Conservation (phyloP, 2,329 filamentous ascomycete species). For the Orbilia blumenaviensis region DNA sequence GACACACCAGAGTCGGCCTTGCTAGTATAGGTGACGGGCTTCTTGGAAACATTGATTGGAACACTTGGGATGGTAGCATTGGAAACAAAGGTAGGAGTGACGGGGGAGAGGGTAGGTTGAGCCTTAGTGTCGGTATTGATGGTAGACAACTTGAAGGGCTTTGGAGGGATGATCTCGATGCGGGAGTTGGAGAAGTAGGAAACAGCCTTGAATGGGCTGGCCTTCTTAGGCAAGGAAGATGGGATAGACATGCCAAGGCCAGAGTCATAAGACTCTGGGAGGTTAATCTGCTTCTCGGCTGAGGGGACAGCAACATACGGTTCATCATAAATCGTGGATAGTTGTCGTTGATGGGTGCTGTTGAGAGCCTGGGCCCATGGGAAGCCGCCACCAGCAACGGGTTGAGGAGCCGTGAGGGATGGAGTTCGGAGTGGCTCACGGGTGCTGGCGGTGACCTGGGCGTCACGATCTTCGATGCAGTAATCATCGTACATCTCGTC, state of each 20-base stretch:
- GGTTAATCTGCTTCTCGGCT: constrained; percentile 65
- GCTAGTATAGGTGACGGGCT: constrained; percentile 49
- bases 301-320: constrained; percentile 55
- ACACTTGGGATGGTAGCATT: constrained; percentile 69
- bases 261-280: constrained; percentile 89
- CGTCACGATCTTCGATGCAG: constrained; percentile 80
- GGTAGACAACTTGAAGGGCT: constrained; percentile 71
- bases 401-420: constrained; percentile 85
- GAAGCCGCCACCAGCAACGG: constrained; percentile 81
- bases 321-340: constrained; percentile 83
- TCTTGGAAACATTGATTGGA: constrained; percentile 64
- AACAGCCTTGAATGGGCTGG: constrained; percentile 57
- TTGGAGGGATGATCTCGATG: constrained; percentile 67
- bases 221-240: constrained; percentile 67
- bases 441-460: constrained; percentile 81
- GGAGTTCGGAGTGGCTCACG: constrained; percentile 95
- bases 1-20: constrained; percentile 69
- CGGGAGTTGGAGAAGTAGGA: constrained; percentile 63
- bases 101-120: constrained; percentile 69
- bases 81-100: constrained; percentile 80
- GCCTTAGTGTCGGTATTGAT: constrained; percentile 71
- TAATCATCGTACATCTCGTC: constrained; percentile 94
- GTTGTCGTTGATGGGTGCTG: constrained; percentile 77
- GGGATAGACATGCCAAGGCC: constrained; percentile 82
- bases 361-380: constrained; percentile 94